Conservation (phyloP, 2,329 filamentous ascomycete genomes). For the Botrytis cinerea region DNA sequence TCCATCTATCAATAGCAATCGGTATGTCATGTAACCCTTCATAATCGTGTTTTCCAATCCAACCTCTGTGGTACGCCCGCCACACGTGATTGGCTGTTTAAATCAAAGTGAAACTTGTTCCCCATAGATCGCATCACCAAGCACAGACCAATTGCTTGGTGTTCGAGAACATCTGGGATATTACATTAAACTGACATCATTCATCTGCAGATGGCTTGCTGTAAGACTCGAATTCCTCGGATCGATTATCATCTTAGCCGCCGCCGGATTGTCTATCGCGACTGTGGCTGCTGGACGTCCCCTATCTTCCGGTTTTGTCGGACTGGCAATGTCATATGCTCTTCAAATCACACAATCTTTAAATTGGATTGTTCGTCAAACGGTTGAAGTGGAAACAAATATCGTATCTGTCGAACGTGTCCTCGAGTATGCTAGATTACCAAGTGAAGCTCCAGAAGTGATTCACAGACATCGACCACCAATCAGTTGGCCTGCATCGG, state of each 20-base stretch:
- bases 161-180: slow-evolving; percentile 2
- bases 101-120: background rate
- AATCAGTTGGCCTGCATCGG: slow-evolving; percentile 87
- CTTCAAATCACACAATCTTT: slow-evolving; percentile 95
- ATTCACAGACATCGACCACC: slow-evolving; percentile 84
- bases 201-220: slow-evolving; percentile 77
- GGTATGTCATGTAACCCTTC: slow-evolving; percentile 29
- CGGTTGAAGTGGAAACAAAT: slow-evolving; percentile 99
- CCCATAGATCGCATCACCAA: background rate
- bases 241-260: slow-evolving; percentile 85
- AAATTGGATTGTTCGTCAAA: slow-evolving; percentile 99
- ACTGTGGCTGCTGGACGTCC: slow-evolving; percentile 69
- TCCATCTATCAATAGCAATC: slow-evolving; percentile 81
- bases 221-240: slow-evolving; percentile 95
- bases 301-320: slow-evolving; percentile 74
- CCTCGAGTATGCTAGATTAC: slow-evolving; percentile 88
- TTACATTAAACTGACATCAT: slow-evolving; percentile 18
- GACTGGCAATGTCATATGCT: slow-evolving; percentile 94
- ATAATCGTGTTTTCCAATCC: background rate
- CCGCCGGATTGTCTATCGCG: slow-evolving; percentile 80
- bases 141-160: slow-evolving; percentile 3
- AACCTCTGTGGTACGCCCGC: background rate
- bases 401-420: slow-evolving; percentile 98
- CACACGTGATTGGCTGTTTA: slow-evolving; percentile 4
- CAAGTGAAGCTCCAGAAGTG: slow-evolving; percentile 92